Base-by-base conservation (phyloP, 2,329 filamentous ascomycete species). In the Fusarium albidum region DNA sequence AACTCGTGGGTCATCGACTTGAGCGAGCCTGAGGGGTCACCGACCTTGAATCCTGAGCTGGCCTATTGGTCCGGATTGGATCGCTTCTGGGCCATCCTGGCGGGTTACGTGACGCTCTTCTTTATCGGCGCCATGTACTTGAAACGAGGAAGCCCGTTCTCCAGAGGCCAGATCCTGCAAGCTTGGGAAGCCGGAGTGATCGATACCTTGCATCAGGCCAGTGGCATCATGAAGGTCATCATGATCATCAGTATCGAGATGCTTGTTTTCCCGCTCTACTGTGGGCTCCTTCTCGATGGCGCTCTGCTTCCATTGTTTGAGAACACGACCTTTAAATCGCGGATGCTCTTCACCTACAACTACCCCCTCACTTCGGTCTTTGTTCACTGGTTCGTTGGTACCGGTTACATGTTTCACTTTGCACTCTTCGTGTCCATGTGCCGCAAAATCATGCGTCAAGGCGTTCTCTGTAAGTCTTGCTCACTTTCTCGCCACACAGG, bases 341-440 rank as follows among this genome's bases (percentile, higher is more conserved):
- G 95, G 17, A 77, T 96, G 44, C 77, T 86, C 5, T 99, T 96
- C 68, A 91, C 91, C 3, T 78, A 85, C 48, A 81, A 86, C 55
- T 92, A 89, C 55, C 95, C 95, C 0, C 82, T 94, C 62, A 97
- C 92, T 1, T 96, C 94, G 12, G 85, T 96, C 12, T 99, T 99
- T 71, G 90, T 98, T 45, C 95, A 99, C 72, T 99, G 95, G 95
- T 99, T 99, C 69, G 89, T 97, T 50, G 95, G 95, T 41, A 99
- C 95, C 4, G 96, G 93, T 59, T 99, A 99, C 74, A 99, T 99
- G 96, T 99, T 99, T 76, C 95, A 99, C 71, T 99, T 99, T 71
- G 95, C 95, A 6, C 83, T 99, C 4, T 99, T 99, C 70, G 95
- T 99, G 14, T 96, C 93, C 50, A 98, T 99, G 93, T 99, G 95